A percentile compares a stretch with the other conserved stretches of the same genome.
These are phyloP conservation scores for Russula dissimulans DNA, from an alignment of 768 basidiomycete genomes.

Conservation along the genomic window DNA sequence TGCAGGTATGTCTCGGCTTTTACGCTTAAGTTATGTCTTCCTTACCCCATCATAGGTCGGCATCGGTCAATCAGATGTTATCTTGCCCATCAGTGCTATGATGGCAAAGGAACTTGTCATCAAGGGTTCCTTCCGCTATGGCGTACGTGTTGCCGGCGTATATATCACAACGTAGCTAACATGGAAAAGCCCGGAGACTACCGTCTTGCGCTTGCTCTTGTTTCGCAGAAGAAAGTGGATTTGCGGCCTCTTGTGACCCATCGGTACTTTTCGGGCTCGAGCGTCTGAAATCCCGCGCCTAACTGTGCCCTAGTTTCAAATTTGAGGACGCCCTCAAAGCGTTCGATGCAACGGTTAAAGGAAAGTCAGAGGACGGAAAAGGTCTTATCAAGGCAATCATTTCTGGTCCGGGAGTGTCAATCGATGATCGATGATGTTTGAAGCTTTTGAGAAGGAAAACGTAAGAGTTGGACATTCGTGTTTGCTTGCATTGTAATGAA, in stretches of 20 bases:
- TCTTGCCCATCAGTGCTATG: constrained; percentile 59
- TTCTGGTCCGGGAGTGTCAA: constrained; percentile 60
- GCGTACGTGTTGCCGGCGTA: constrained; percentile 33
- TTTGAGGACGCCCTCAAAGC: constrained; percentile 74
- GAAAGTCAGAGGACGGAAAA: constrained; percentile 81
- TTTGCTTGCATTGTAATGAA: too few species aligned
- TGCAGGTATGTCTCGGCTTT: constrained; percentile 39
- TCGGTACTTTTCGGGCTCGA: constrained; percentile 37
- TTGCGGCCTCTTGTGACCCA: constrained; percentile 87
- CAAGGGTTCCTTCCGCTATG: constrained; percentile 91
- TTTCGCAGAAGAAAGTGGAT: constrained; percentile 71
- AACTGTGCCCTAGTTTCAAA: constrained; percentile 38
- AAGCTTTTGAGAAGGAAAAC: neutral
- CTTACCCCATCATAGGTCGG: constrained; percentile 56
- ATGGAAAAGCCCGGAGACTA: constrained; percentile 68
- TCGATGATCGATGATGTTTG: constrained; percentile 36
- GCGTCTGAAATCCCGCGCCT: neutral
- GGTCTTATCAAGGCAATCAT: constrained; percentile 86
- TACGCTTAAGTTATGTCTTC: neutral
- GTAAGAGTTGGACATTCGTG: neutral
- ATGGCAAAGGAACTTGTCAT: constrained; percentile 71
- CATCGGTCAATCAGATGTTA: constrained; percentile 72
- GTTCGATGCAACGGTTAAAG: constrained; percentile 70
- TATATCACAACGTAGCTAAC: neutral
- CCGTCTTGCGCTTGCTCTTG: constrained; percentile 75